Evolutionary conservation across 2,329 filamentous ascomycete genomes (phyloP), one percentile per base, ranked within the genome.

Genomic region (Colletotrichum agaves): DNA sequence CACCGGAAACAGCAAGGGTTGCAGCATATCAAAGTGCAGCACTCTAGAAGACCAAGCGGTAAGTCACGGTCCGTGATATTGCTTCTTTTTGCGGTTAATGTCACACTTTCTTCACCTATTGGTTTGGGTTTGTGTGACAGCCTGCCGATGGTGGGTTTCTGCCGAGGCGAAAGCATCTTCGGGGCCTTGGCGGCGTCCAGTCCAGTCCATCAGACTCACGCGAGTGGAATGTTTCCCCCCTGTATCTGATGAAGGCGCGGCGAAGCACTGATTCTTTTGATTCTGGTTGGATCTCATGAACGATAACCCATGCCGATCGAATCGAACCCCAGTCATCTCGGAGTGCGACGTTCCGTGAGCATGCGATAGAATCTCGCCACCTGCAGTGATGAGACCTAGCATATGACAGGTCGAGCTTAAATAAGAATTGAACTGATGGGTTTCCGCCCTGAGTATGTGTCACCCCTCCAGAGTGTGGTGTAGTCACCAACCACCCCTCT

Each of bases 21-120:
- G 35, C 35, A 15, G 13, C 33, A 53, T 39, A n/a, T 15, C 53
- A 57, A 31, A 10, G 17, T 13, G 21, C 8, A 33, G 7, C 15
- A 57, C 23, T 27, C 37, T 3, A 3, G n/a, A 11, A 11, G 10
- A n/a, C 11, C 17, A 12, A n/a, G 17, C 57, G 47, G 57, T 49
- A 56, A 49, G 8, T 43, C 33, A 66, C 11, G 49, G 43, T 56
- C 50, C 49, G 49, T 19, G n/a, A 61, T n/a, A 23, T 61, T 56
- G 17, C 63, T 66, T 62, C 41, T 61, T 47, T 10, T 2, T 41
- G 57, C 33, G 49, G 21, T 56, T 6, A 37, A 49, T 50, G 41
- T 23, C 41, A 49, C 21, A 46, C 62, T 49, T 35, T 49, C 49
- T n/a, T n/a, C 58, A 49, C n/a, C 21, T 17, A 12, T 46, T 10